Conservation (phyloP, 208 protist genomes). For the Trypanosoma cruzi region DNA sequence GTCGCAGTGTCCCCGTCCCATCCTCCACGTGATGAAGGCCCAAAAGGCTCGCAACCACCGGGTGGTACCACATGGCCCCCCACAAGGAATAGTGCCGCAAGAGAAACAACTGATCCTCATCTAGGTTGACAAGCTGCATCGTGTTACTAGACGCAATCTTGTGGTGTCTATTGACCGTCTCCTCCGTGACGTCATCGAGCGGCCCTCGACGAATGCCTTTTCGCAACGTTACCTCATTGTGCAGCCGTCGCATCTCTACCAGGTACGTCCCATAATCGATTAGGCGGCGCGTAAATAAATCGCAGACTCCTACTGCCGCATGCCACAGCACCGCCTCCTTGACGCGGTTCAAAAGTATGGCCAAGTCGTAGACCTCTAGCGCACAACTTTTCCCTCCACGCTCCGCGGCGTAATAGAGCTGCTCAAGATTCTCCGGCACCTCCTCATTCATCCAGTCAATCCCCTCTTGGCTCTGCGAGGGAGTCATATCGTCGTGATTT, state of each 20-base stretch:
- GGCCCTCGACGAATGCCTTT: slow-evolving; percentile 50
- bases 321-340: slow-evolving; percentile 80
- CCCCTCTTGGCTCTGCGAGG: slow-evolving; percentile 49
- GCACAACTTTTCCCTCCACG: slow-evolving; percentile 75
- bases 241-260: slow-evolving; percentile 76
- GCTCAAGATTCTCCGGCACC: slow-evolving; percentile 52
- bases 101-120: slow-evolving; percentile 81
- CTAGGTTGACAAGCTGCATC: slow-evolving; percentile 76
- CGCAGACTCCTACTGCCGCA: slow-evolving; percentile 80
- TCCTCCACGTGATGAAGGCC: slow-evolving; percentile 83
- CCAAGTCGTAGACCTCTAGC: slow-evolving; percentile 77
- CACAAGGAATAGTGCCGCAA: slow-evolving; percentile 80
- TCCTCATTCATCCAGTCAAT: slow-evolving; percentile 57
- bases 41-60: slow-evolving; percentile 68
- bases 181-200: slow-evolving; percentile 47
- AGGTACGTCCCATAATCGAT: slow-evolving; percentile 87
- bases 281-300: slow-evolving; percentile 69
- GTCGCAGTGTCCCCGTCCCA: slow-evolving; percentile 65
- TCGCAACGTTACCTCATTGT: slow-evolving; percentile 78
- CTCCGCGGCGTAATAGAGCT: slow-evolving; percentile 67
- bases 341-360: slow-evolving; percentile 64
- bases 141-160: slow-evolving; percentile 26
- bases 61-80: slow-evolving; percentile 84
- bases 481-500: slow-evolving; percentile 36
- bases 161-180: slow-evolving; percentile 37